Evolutionary conservation across 2,329 filamentous ascomycete species (phyloP).

Genomic region (Dothistroma septosporum): DNA sequence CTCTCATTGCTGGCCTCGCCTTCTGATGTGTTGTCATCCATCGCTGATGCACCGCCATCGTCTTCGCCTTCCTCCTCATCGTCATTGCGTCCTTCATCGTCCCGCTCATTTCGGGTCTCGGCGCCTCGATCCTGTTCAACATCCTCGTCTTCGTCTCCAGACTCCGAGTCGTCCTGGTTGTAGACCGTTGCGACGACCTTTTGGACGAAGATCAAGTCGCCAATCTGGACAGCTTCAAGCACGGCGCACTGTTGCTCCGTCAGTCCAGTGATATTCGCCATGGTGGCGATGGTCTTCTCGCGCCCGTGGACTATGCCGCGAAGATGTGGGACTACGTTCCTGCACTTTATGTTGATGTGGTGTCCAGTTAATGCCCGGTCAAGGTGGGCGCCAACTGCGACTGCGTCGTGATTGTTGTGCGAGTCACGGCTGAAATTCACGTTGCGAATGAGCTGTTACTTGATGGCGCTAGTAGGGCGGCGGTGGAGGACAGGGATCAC

Average conservation of each 20-base stretch:
- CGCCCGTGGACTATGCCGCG: neutral
- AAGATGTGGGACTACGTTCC: neutral
- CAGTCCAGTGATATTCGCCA: constrained; percentile 20
- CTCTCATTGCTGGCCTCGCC: neutral
- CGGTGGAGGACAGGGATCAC: neutral
- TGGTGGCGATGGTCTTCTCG: neutral
- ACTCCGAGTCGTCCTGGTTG: constrained; percentile 7
- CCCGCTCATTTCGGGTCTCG: neutral
- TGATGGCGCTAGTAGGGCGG: neutral
- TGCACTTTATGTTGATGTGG: neutral
- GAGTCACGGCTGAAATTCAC: neutral
- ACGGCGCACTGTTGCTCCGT: constrained; percentile 13
- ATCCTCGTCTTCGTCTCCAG: constrained; percentile 8
- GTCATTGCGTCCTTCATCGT: constrained; percentile 10
- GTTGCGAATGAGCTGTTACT: neutral
- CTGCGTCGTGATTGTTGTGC: neutral
- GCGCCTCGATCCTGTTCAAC: neutral
- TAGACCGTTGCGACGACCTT: neutral
- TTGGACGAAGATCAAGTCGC: constrained; percentile 20
- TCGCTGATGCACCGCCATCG: neutral
- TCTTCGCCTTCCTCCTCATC: constrained; percentile 4
- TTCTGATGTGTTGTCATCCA: neutral
- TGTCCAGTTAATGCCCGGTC: neutral
- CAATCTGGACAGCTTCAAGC: constrained; percentile 16
- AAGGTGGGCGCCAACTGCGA: neutral